Evolutionary conservation across 306 rosid species (phyloP).

Genomic region (Bauhinia variegata): DNA sequence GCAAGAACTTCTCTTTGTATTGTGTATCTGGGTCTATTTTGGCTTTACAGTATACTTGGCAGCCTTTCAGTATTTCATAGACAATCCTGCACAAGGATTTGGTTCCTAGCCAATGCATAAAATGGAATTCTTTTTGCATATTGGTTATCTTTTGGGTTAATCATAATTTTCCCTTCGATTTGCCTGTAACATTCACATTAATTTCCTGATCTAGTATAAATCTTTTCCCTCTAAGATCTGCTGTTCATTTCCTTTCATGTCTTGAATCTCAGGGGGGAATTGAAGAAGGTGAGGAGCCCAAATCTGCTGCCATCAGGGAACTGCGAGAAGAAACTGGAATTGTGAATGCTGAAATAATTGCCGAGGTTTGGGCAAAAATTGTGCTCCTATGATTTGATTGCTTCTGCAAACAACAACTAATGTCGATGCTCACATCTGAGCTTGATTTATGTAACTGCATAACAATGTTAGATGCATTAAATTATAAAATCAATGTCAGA

Average conservation of each 20-base stretch:
- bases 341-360: slow-evolving; percentile 74
- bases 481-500: not conserved
- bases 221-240: slow-evolving; percentile 29
- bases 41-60: not conserved
- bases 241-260: slow-evolving; percentile 16
- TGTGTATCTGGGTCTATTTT: slow-evolving; percentile 8
- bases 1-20: slow-evolving; percentile 2
- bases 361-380: slow-evolving; percentile 60
- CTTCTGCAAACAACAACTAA: slow-evolving; percentile 13
- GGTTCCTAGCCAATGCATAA: slow-evolving; percentile 6
- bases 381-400: slow-evolving; percentile 20
- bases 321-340: slow-evolving; percentile 93
- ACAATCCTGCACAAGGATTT: slow-evolving; percentile 9
- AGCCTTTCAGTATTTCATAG: slow-evolving; percentile 2
- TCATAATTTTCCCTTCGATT: not conserved
- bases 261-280: slow-evolving; percentile 73
- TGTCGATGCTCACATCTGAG: slow-evolving; percentile 1
- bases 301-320: slow-evolving; percentile 85
- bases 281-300: slow-evolving; percentile 95
- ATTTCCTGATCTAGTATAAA: slow-evolving; percentile 13
- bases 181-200: slow-evolving; percentile 1
- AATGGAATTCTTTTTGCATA: slow-evolving; percentile 11
- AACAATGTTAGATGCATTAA: not conserved
- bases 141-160: slow-evolving; percentile 13
- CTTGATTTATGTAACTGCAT: not conserved